Base-by-base conservation (phyloP, 139 green algal species). In the Coelastrella sp. region DNA sequence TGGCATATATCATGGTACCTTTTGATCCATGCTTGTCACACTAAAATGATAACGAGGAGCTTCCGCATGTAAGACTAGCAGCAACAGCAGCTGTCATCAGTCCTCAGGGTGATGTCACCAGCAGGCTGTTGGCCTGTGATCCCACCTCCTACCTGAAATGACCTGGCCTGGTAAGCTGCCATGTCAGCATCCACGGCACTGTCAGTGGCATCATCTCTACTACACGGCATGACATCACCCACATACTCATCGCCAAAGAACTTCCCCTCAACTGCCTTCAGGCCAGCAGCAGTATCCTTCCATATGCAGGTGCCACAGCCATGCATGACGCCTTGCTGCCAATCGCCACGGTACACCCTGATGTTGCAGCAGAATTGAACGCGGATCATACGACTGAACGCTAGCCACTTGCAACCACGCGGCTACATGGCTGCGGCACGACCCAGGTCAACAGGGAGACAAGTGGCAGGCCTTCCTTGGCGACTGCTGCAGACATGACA, bases 271-370 rank as follows among this genome's bases (percentile, higher is more conserved):
- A 91, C 92, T 74, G 92, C 89, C 2, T 5, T 3, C 16, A 82
- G 71, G 14, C 54, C 13, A 22, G 20, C 73, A 58, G 80, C 79
- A 16, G 66, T 7, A 13, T 61, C 32, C 83, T 86, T 88, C 93
- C 90, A 91, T 14, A 97, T 85, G 81, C 94, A 90, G 60, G 96
- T 94, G 4, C 95, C 95, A 75, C 95, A 97, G 58, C 95, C 95
- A 73, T 97, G 93, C 93, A 97, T 96, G 82, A 93, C 78, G 16
- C 91, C 93, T 16, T 90, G 71, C n/a, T 85, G 71, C 95, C 95
- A 97, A 87, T 97, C 91, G 3, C 94, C 95, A 4, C 95, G 88
- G 92, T 97, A 96, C 13, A 96, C 81, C 32, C 92, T 96, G 92
- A 8, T n/a, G 22, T 6, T 6, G 7, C n/a, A 76, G 14, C 68